Conservation (phyloP, 2,329 filamentous ascomycete species). For the Gnomoniopsis sp. region DNA sequence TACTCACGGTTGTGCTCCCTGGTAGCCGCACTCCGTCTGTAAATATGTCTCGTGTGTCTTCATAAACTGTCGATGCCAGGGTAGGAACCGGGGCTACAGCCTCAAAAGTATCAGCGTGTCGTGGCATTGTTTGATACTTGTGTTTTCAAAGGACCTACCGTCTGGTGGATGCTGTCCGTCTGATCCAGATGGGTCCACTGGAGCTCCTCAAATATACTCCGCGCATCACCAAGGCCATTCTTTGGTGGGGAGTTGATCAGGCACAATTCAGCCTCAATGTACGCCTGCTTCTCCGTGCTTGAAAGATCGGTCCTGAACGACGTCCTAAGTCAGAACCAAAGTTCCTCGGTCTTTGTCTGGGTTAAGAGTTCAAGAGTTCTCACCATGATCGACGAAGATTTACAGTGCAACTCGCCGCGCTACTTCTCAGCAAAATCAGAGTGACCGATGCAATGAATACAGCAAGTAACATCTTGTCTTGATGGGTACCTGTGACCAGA, state of each 20-base stretch:
- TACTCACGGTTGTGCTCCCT: conserved; percentile 19
- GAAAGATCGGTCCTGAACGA: not conserved
- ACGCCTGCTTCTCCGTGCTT: conserved; percentile 24
- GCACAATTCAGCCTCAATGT: conserved; percentile 30
- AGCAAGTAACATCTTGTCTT: not conserved
- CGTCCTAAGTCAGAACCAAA: not conserved
- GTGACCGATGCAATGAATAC: not conserved
- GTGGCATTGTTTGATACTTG: not conserved
- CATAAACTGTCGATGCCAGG: conserved; percentile 33
- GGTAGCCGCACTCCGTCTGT: conserved; percentile 28
- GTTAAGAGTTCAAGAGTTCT: not conserved
- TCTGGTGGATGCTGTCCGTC: not conserved
- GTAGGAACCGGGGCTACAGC: conserved; percentile 27
- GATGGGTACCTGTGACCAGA: no score
- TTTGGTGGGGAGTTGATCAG: conserved; percentile 25
- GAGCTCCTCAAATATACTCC: not conserved
- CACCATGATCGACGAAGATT: not conserved
- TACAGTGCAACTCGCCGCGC: not conserved
- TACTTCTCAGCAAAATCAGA: not conserved
- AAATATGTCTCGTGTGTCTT: conserved; percentile 29
- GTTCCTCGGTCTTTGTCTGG: no score
- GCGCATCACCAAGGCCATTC: conserved; percentile 12
- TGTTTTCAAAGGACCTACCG: not conserved
- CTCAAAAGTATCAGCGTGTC: not conserved
- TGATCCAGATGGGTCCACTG: not conserved